A percentile compares a stretch with the other conserved stretches of the same genome.
Conservation (phyloP, 495 filamentous ascomycete genomes). For the Pyronema omphalodes region DNA sequence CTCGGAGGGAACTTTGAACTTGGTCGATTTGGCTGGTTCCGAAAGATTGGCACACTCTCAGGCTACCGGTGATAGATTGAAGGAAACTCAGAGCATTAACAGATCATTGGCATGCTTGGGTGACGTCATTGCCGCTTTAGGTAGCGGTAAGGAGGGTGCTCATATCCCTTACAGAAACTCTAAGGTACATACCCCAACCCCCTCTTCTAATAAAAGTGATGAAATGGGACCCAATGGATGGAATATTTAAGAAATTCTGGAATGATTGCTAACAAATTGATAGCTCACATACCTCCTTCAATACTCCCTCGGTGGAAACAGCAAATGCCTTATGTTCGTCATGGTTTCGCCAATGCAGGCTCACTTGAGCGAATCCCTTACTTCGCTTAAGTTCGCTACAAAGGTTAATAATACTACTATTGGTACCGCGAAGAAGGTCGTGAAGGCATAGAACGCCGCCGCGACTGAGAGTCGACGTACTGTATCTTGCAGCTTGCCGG, state of each 20-base stretch:
- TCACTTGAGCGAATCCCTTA: constrained; percentile 82
- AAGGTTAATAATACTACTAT: constrained; percentile 40
- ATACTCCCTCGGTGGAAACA: constrained; percentile 87
- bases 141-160: constrained; percentile 63
- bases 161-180: constrained; percentile 92
- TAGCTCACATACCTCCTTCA: constrained; percentile 88
- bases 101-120: constrained; percentile 77
- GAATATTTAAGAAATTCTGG: background rate
- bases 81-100: constrained; percentile 96
- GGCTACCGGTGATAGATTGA: constrained; percentile 66
- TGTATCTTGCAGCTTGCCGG: too few relatives aligned
- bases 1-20: constrained; percentile 83
- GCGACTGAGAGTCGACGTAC: too few relatives aligned
- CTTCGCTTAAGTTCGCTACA: constrained; percentile 87
- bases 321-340: constrained; percentile 97
- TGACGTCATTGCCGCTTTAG: constrained; percentile 83
- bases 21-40: constrained; percentile 88
- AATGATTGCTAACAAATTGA: constrained; percentile 4
- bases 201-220: background rate
- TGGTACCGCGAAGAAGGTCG: constrained; percentile 19
- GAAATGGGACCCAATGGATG: background rate
- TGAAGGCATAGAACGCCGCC: background rate
- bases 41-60: constrained; percentile 75
- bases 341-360: constrained; percentile 88
- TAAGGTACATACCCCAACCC: constrained; percentile 37